Conservation (phyloP, 2,329 filamentous ascomycete species). For the Colletotrichum abscissum region DNA sequence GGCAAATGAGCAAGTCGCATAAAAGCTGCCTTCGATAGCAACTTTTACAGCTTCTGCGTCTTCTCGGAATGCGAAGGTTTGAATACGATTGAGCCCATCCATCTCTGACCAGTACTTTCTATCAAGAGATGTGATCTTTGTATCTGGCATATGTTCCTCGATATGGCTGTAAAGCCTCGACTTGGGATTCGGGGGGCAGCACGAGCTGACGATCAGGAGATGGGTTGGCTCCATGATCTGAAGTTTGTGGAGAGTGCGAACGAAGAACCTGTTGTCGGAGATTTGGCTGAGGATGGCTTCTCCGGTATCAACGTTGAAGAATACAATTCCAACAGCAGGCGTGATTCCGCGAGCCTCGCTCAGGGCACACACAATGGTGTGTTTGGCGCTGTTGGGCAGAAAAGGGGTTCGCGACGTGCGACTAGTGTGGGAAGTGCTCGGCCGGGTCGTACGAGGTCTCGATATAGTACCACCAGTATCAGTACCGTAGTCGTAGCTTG, state of each 20-base stretch:
- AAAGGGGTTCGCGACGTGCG: slow-evolving; percentile 56
- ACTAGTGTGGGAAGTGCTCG: slow-evolving; percentile 54
- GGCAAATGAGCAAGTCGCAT: slow-evolving; percentile 85
- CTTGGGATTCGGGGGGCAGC: slow-evolving; percentile 71
- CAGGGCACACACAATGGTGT: slow-evolving; percentile 88
- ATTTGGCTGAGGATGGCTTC: slow-evolving; percentile 91
- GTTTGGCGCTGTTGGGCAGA: slow-evolving; percentile 61
- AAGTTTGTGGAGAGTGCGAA: slow-evolving; percentile 88
- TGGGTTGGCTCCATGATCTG: slow-evolving; percentile 82
- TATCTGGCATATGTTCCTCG: slow-evolving; percentile 75
- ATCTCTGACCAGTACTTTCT: slow-evolving; percentile 87
- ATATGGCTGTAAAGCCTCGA: slow-evolving; percentile 82
- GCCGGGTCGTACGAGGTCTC: slow-evolving; percentile 37
- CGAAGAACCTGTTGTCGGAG: slow-evolving; percentile 92
- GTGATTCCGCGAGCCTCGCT: slow-evolving; percentile 89
- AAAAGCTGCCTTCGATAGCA: slow-evolving; percentile 84
- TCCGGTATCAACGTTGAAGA: slow-evolving; percentile 86
- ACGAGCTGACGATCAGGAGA: slow-evolving; percentile 81
- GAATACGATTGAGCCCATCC: slow-evolving; percentile 80
- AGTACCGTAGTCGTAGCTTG: slow-evolving; percentile 4
- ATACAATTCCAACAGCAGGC: slow-evolving; percentile 85
- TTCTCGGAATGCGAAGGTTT: slow-evolving; percentile 81
- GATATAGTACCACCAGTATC: neutral
- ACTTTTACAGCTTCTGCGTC: slow-evolving; percentile 86
- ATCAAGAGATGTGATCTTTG: slow-evolving; percentile 73